Evolutionary conservation across 179 eudicot genomes (phyloP), one percentile per base, ranked within the genome.

Genomic region (Drosera spatulata): DNA sequence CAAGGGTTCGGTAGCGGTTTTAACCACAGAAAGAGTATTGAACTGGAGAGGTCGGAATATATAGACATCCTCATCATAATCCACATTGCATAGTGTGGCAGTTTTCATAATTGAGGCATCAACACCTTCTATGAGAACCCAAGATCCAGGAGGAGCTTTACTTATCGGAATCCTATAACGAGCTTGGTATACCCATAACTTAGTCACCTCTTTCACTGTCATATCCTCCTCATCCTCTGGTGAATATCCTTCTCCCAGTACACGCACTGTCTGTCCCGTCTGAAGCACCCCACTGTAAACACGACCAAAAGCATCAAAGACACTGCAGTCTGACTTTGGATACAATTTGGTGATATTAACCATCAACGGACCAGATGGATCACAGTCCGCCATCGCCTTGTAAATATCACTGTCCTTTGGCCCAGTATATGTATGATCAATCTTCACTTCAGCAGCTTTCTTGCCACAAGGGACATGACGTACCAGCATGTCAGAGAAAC

Each of bases 101-200:
- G 97, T 90, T 73, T 94, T 94, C 99, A 94, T 94, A 45, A 90
- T 94, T 40, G 99, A 94, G 47, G 99, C 97, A 77, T 94, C 99
- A 37, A 94, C 99, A 63, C 99, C 99, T 82, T 94, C 99, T 75
- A 94, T 90, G 47, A 94, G 91, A 69, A 94, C 99, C 99, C 99
- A 94, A 55, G 99, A 83, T 71, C 99, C 99, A 51, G 99, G 97
- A 66, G 95, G 99, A 46, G 99, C 97, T 74, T 82, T 86, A 69
- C 87, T 87, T 45, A 94, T 70, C 66, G 99, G 97, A 71, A 94
- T 82, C 71, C 99, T 85, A 65, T 90, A 94, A 49, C 99, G 94
- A 71, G 99, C 85, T 75, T 94, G 99, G 69, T 94, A 94, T 55
- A 94, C 94, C 99, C 97, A 94, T 67, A 94, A 64, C 57, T 94